phyloP scores from a whole-genome alignment of 2,329 filamentous ascomycete species.

The Neofusicoccum laricinum region DNA sequence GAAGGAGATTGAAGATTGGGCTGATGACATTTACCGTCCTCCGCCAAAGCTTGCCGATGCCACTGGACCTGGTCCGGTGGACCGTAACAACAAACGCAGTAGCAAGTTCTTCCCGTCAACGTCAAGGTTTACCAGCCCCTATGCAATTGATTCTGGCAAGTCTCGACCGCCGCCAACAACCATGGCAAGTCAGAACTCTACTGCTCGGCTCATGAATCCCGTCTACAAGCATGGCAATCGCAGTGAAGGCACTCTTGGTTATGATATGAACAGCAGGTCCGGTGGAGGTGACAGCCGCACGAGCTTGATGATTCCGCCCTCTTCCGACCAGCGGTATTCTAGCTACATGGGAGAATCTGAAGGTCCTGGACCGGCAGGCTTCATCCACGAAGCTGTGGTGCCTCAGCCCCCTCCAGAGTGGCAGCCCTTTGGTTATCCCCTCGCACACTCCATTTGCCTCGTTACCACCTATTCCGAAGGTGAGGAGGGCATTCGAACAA shows the following conservation, averaged over 20 bases:
- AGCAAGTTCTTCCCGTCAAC: conserved; percentile 88
- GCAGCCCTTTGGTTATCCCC: conserved; percentile 93
- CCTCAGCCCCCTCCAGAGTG: conserved; percentile 95
- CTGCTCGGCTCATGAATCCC: conserved; percentile 68
- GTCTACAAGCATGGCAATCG: conserved; percentile 65
- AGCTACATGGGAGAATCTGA: conserved; percentile 60
- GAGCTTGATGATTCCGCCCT: conserved; percentile 42
- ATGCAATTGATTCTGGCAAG: conserved; percentile 65
- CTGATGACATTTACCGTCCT: conserved; percentile 92
- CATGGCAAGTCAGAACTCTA: conserved; percentile 87
- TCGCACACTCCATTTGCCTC: conserved; percentile 89
- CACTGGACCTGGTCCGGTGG: conserved; percentile 51
- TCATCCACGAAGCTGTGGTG: conserved; percentile 93
- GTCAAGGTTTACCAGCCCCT: conserved; percentile 89
- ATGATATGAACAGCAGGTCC: conserved; percentile 22
- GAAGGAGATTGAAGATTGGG: conserved; percentile 96
- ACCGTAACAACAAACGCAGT: conserved; percentile 73
- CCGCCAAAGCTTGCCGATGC: conserved; percentile 78
- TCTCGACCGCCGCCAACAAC: conserved; percentile 68
- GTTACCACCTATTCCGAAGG: conserved; percentile 98
- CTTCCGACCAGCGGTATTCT: conserved; percentile 50
- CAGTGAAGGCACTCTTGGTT: conserved; percentile 56
- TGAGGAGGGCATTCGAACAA: conserved; percentile 86
- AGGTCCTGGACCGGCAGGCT: conserved; percentile 80
- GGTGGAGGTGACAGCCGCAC: conserved; percentile 38